Conservation (phyloP, 1,284 basidiomycete genomes). For the Volvariella surrecta region DNA sequence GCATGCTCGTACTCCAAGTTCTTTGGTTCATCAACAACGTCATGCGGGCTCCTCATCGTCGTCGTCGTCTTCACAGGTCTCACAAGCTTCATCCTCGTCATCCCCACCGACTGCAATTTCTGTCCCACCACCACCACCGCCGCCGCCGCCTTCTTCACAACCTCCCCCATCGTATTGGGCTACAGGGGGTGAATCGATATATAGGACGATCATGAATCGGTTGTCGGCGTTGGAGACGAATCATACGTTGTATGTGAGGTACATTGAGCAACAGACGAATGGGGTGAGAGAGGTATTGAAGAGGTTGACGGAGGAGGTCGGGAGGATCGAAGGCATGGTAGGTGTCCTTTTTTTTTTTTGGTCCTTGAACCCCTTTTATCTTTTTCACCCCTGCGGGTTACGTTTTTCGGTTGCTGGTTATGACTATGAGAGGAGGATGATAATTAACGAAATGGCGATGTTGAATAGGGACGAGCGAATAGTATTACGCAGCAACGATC, state of each 20-base stretch:
- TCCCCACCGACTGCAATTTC: too few species aligned
- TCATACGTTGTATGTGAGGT: constrained; percentile 79
- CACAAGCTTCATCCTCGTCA: too few species aligned
- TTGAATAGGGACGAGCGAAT: constrained; percentile 53
- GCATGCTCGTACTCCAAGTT: too few species aligned
- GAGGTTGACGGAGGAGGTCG: constrained; percentile 77
- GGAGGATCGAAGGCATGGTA: constrained; percentile 68
- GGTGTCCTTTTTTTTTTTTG: constrained; percentile 21
- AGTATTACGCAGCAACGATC: constrained; percentile 57
- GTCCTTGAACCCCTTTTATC: not conserved
- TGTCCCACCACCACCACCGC: constrained; percentile 2
- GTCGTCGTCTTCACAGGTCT: too few species aligned
- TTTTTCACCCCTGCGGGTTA: not conserved
- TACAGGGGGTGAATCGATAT: constrained; percentile 85
- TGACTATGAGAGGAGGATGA: not conserved
- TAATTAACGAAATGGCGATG: not conserved
- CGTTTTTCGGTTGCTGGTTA: not conserved
- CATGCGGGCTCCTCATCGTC: too few species aligned
- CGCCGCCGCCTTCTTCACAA: not conserved
- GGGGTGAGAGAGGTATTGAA: constrained; percentile 72
- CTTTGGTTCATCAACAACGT: too few species aligned
- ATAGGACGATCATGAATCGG: constrained; percentile 93
- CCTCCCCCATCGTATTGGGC: constrained; percentile 5
- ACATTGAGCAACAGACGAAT: constrained; percentile 86
- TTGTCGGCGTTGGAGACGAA: constrained; percentile 83